phyloP scores from a whole-genome alignment of 1,284 basidiomycete genomes.

The Phellinidium pouzarii region DNA sequence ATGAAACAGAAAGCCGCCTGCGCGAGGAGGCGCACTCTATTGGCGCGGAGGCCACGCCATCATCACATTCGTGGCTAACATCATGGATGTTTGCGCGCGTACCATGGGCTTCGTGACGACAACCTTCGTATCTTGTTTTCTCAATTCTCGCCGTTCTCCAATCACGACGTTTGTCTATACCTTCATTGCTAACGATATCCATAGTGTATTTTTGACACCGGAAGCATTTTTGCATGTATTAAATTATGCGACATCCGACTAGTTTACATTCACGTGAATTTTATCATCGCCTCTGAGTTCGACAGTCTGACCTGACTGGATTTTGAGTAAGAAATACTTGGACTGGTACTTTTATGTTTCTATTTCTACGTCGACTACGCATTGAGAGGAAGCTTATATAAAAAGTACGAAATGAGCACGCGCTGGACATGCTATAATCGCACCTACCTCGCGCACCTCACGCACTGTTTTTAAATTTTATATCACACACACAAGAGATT shows the following conservation, averaged over 20 bases:
- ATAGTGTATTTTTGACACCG: background rate
- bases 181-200: background rate
- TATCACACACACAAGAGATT: too few relatives aligned
- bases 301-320: background rate
- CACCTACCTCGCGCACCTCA: too few relatives aligned
- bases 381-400: too few relatives aligned
- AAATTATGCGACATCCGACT: background rate
- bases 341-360: too few relatives aligned
- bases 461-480: too few relatives aligned
- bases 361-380: too few relatives aligned
- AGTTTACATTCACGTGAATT: background rate
- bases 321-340: too few relatives aligned
- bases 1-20: slow-evolving; percentile 45
- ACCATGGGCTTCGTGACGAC: slow-evolving; percentile 2
- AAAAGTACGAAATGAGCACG: too few relatives aligned
- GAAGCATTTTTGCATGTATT: background rate
- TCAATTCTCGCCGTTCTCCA: background rate
- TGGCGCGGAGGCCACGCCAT: background rate
- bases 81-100: slow-evolving; percentile 18
- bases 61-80: slow-evolving; percentile 17
- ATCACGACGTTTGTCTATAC: background rate
- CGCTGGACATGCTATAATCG: too few relatives aligned
- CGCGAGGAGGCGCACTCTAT: slow-evolving; percentile 49
- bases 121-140: background rate
- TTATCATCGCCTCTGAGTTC: background rate